Percentiles rank a stretch among this genome's conserved stretches.
phyloP scores from a whole-genome alignment of 2,329 filamentous ascomycete genomes.

The Knoxdaviesia capensis region DNA sequence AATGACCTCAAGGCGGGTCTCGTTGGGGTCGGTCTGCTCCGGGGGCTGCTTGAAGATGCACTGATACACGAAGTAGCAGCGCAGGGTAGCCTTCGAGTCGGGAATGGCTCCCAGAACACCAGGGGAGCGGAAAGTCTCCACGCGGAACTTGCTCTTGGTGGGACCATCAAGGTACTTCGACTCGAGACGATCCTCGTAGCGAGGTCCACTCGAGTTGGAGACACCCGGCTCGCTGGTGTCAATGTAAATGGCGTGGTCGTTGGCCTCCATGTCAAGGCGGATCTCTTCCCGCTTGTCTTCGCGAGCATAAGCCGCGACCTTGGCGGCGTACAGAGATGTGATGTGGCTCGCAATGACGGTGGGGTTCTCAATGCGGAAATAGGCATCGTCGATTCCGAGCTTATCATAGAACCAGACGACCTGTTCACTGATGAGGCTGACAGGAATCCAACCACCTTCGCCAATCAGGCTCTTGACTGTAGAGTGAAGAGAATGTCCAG shows the following conservation, averaged over 20 bases:
- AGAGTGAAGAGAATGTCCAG: background rate
- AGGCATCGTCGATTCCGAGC: conserved; percentile 94
- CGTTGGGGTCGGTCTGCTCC: conserved; percentile 49
- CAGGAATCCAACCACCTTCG: conserved; percentile 70
- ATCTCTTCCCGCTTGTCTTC: conserved; percentile 92
- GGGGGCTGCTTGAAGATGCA: conserved; percentile 67
- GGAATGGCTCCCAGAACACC: conserved; percentile 50
- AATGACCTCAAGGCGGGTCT: conserved; percentile 80
- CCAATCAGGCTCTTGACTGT: conserved; percentile 64
- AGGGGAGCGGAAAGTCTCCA: conserved; percentile 91
- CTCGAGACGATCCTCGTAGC: conserved; percentile 85
- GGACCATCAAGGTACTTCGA: conserved; percentile 82
- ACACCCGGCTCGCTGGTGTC: conserved; percentile 86
- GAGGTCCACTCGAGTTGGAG: conserved; percentile 56
- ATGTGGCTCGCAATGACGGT: conserved; percentile 85
- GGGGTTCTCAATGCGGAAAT: conserved; percentile 79
- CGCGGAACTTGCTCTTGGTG: conserved; percentile 58
- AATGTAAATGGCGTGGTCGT: conserved; percentile 94
- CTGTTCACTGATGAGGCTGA: conserved; percentile 64
- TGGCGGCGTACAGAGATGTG: conserved; percentile 89
- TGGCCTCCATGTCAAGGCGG: conserved; percentile 81
- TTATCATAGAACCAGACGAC: conserved; percentile 95
- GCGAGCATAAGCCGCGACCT: conserved; percentile 80
- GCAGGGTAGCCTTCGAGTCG: conserved; percentile 60
- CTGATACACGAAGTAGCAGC: conserved; percentile 98